Conservation (phyloP, 148 eudicot genomes). For the Rhododendron henanense region DNA sequence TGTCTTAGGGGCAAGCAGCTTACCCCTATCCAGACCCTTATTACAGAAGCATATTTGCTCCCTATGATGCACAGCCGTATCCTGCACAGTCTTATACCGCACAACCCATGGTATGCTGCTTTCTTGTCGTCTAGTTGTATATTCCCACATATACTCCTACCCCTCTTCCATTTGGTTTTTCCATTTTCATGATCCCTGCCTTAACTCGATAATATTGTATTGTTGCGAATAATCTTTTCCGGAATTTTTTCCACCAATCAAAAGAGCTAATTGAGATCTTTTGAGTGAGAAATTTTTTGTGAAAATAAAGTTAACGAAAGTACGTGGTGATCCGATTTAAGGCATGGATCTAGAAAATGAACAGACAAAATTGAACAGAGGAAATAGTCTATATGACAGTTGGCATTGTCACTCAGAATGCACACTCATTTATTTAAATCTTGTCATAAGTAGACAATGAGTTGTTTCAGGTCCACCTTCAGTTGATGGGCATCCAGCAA, state of each 20-base stretch:
- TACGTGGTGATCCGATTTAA: neutral
- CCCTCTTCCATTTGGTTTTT: neutral
- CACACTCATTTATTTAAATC: neutral
- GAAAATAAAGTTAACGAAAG: neutral
- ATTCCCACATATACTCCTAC: neutral
- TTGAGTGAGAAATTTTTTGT: neutral
- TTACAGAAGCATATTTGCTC: slow-evolving; percentile 71
- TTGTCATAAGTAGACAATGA: neutral
- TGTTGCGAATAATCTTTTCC: neutral
- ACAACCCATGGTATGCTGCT: slow-evolving; percentile 56
- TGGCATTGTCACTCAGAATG: neutral
- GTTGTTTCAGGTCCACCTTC: slow-evolving; percentile 53
- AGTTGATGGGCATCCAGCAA: slow-evolving; percentile 76
- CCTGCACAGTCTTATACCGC: slow-evolving; percentile 58
- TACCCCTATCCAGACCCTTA: slow-evolving; percentile 82
- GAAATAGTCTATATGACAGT: neutral
- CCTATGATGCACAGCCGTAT: slow-evolving; percentile 65
- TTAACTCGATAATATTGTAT: neutral
- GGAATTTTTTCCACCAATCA: neutral
- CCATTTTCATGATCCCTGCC: neutral
- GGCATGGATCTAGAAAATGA: neutral
- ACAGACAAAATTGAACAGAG: neutral
- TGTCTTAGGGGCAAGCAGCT: slow-evolving; percentile 58
- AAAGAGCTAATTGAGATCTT: neutral
- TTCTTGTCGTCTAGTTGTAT: neutral